Conservation (phyloP, 192 early-diverging fungal species). For the Chytriomyces sp. region DNA sequence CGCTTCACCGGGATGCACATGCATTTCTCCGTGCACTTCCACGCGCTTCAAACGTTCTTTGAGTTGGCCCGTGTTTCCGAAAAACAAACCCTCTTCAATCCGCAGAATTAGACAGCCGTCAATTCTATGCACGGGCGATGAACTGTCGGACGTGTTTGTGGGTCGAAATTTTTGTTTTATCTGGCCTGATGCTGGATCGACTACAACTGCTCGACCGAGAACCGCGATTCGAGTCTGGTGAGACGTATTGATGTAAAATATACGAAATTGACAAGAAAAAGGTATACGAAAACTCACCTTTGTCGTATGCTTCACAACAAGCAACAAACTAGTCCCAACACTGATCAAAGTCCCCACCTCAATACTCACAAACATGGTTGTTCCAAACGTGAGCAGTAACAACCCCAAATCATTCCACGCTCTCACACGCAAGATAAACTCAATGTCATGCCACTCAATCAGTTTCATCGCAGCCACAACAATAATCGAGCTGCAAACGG, state of each 20-base stretch:
- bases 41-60: constrained; percentile 92
- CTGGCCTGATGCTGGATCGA: constrained; percentile 46
- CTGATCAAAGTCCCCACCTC: constrained; percentile 93
- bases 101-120: constrained; percentile 87
- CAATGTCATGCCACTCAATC: constrained; percentile 58
- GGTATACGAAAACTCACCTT: constrained; percentile 45
- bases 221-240: constrained; percentile 53
- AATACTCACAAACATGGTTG: constrained; percentile 88
- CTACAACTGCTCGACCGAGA: constrained; percentile 48
- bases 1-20: constrained; percentile 91
- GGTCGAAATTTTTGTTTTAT: constrained; percentile 71
- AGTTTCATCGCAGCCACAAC: constrained; percentile 59
- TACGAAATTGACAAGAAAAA: not conserved
- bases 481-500: constrained; percentile 68
- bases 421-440: constrained; percentile 51
- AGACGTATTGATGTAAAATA: constrained; percentile 1
- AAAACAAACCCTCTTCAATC: constrained; percentile 93
- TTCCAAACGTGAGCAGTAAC: constrained; percentile 83
- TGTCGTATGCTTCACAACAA: constrained; percentile 92
- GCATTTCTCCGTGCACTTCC: constrained; percentile 92
- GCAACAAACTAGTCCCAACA: constrained; percentile 82
- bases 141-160: constrained; percentile 37
- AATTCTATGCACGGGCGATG: constrained; percentile 66
- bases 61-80: constrained; percentile 96
- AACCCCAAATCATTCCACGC: constrained; percentile 79